Evolutionary conservation across 1,284 basidiomycete species (phyloP).

Genomic region (Grifola frondosa): DNA sequence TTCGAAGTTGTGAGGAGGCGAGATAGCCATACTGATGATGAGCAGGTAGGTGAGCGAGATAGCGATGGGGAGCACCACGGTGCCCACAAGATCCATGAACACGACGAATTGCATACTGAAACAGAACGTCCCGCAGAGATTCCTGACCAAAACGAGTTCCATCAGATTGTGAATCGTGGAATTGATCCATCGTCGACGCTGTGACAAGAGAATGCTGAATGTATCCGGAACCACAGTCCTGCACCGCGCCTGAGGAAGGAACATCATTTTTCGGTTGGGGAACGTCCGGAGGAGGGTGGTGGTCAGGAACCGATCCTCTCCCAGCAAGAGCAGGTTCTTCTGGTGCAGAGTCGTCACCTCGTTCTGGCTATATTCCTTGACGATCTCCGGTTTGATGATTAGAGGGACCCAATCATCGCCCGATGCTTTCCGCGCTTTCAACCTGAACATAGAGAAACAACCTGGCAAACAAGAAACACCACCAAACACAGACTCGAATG

Average conservation of each 20-base stretch:
- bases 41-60: constrained; percentile 91
- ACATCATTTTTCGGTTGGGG: constrained; percentile 99
- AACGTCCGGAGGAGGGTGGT: constrained; percentile 95
- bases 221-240: constrained; percentile 96
- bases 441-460: constrained; percentile 99
- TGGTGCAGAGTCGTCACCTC: constrained; percentile 95
- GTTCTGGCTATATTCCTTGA: constrained; percentile 94
- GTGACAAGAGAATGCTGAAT: constrained; percentile 90
- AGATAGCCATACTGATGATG: constrained; percentile 78
- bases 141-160: constrained; percentile 96
- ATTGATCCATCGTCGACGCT: constrained; percentile 99
- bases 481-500: constrained; percentile 98
- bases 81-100: constrained; percentile 97
- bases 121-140: constrained; percentile 95
- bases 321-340: constrained; percentile 95
- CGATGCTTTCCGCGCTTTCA: constrained; percentile 86
- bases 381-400: constrained; percentile 96
- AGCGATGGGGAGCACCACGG: constrained; percentile 92
- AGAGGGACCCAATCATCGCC: constrained; percentile 98
- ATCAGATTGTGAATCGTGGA: constrained; percentile 99
- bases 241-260: constrained; percentile 94
- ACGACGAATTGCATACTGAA: constrained; percentile 99
- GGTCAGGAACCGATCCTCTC: constrained; percentile 98
- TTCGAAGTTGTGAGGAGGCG: constrained; percentile 83
- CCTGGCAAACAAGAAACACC: constrained; percentile 99